Evolutionary conservation across 805 yeast species (phyloP), one percentile per base, ranked within the genome.

Genomic region (Phaffomyces opuntiae): DNA sequence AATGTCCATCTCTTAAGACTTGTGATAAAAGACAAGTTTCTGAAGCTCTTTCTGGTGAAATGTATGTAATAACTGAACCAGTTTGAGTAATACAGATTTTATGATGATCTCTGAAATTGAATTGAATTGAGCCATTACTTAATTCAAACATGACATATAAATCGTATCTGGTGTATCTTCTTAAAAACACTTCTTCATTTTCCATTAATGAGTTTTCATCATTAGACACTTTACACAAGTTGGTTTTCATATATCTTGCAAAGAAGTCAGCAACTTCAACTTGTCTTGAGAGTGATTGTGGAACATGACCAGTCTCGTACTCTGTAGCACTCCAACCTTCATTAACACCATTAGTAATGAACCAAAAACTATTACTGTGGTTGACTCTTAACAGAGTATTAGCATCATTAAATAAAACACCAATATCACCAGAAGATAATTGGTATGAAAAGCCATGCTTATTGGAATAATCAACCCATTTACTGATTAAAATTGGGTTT

Each of bases 401-500:
- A 17, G 87, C 85, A 56, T 87, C 91, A 54, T 87, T 87, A 68
- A 90, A 91, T 48, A 86, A 70, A 13, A 90, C 96, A 19, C 97
- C 98, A 53, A 88, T 86, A 53, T 85, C 86, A 49, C 91, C 93
- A 39, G 89, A 85, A 19, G 91, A 86, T 47, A 93, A 69, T 61
- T 93, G 96, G 63, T 91, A 93, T 5, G 96, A 87, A 60, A 93
- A 83, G 1, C 99, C 99, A 65, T 91, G 95, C 63, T 85, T 88
- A 67, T 90, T 89, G 26, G 96, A 85, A 63, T 91, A 93, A 63
- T 93, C 99, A 27, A 95, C 98, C 99, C 99, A 93, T 62, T 91
- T 90, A 49, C 95, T 85, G 38, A 91, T 80, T 49, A 87, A 77
- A 17, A 80, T 76, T 12, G 90, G 95, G 51, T 77, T 75, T 45